Evolutionary conservation across 2,329 filamentous ascomycete species (phyloP), one percentile per base, ranked within the genome.

Genomic region (Aureobasidium sp.): DNA sequence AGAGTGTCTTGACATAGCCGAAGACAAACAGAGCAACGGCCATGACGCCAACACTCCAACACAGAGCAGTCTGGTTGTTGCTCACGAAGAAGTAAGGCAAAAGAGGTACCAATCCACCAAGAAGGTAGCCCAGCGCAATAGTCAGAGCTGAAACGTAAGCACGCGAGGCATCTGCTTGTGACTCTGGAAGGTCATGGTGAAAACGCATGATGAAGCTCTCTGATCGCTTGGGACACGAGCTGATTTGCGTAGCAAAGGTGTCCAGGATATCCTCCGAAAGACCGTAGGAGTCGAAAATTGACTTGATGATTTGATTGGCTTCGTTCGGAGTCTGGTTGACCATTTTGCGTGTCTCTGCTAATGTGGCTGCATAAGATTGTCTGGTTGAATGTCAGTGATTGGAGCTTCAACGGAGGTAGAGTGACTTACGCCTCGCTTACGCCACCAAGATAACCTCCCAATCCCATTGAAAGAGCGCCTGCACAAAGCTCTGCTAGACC

Each of bases 81-180:
- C 64, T 67, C 17, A 79, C 76, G 62, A 87, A 78, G 66, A 90
- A 86, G 74, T 90, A 90, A 0, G 87, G 87, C 42, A 87, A 74
- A 68, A 90, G 80, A n/a, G 87, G 87, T 17, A 90, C 81, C 60
- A 89, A 77, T 0, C 87, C 87, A 27, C 87, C 87, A 25, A 89
- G 72, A 56, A 90, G 85, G 71, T 90, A 90, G 36, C 86, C 86
- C 17, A 84, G 69, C 0, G 86, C 84, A 68, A 90, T 87, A 8
- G 85, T 89, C 29, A 85, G 65, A 2, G 85, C 87, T 0, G 84
- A 87, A 48, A 75, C 74, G 68, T 75, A 78, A 6, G 78, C 78
- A 62, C 77, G 74, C 2, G 65, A 66, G 14, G 67, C 57, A 55
- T 78, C 76, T 51, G 74, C 75, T 53, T 78, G 74, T 1, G 78